Evolutionary conservation across 306 rosid species (phyloP).

Genomic region (Lupinus albus): DNA sequence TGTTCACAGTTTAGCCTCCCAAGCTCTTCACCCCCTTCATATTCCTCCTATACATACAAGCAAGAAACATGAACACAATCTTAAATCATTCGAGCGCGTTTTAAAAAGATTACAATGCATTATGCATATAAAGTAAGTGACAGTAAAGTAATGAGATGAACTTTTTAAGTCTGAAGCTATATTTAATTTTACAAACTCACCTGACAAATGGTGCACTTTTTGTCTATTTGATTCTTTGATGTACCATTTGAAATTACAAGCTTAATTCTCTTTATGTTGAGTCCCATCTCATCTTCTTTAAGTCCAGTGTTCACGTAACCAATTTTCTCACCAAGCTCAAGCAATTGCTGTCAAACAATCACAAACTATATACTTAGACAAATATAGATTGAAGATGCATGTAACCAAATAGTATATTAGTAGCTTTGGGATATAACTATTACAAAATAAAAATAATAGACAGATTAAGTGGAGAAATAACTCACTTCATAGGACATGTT

Average conservation of each 20-base stretch:
- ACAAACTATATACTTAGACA: conserved; percentile 29
- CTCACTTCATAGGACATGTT: conserved; percentile 88
- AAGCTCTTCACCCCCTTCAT: conserved; percentile 77
- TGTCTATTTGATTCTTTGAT: conserved; percentile 62
- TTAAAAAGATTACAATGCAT: not conserved
- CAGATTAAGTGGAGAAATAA: not conserved
- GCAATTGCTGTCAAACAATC: conserved; percentile 64
- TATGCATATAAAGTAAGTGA: not conserved
- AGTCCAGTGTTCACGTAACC: conserved; percentile 90
- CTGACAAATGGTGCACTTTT: conserved; percentile 90
- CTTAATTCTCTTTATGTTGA: conserved; percentile 58
- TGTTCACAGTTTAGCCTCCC: conserved; percentile 88
- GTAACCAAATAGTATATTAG: not conserved
- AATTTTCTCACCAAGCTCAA: conserved; percentile 86
- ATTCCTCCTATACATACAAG: conserved; percentile 73
- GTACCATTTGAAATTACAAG: conserved; percentile 48
- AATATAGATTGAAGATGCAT: conserved; percentile 22
- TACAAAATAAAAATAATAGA: not conserved
- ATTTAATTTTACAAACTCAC: conserved; percentile 48
- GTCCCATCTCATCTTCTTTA: conserved; percentile 75
- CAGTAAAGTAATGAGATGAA: not conserved
- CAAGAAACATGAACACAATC: conserved; percentile 17
- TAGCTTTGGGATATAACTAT: not conserved
- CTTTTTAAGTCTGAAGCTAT: not conserved
- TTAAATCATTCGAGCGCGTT: not conserved